Conservation (phyloP, 371 early-diverging fungal genomes). For the Mortierella sp. region DNA sequence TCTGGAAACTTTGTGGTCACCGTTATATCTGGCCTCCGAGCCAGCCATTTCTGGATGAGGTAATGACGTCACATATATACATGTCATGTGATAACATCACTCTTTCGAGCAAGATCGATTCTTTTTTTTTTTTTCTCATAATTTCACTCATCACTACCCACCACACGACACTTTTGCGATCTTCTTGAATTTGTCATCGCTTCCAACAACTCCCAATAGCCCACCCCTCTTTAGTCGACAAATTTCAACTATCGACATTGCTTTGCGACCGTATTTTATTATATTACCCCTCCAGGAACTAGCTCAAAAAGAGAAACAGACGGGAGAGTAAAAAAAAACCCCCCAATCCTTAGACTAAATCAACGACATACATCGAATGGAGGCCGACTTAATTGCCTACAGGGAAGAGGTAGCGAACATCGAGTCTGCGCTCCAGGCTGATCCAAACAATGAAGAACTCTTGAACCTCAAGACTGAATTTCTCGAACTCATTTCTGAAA, state of each 20-base stretch:
- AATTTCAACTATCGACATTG: too few species aligned
- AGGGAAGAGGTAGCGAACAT: slow-evolving; percentile 59
- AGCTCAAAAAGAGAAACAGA: not conserved
- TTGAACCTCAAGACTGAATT: slow-evolving; percentile 76
- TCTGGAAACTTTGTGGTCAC: too few species aligned
- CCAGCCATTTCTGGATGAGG: too few species aligned
- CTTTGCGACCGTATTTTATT: not conserved
- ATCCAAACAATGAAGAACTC: slow-evolving; percentile 80
- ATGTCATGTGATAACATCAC: too few species aligned
- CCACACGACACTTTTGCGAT: not conserved
- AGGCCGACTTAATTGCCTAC: slow-evolving; percentile 28
- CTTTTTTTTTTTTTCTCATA: too few species aligned
- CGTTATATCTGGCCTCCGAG: too few species aligned
- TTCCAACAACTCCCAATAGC: too few species aligned
- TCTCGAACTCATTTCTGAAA: slow-evolving; percentile 77
- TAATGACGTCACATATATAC: too few species aligned
- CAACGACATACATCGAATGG: not conserved
- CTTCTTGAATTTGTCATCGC: too few species aligned
- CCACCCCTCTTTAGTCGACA: not conserved
- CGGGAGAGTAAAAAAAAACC: not conserved
- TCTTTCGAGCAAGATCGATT: too few species aligned
- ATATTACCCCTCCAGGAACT: not conserved
- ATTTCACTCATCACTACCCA: too few species aligned
- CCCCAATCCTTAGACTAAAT: not conserved
- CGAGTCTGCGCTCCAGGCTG: slow-evolving; percentile 74